A percentile compares a stretch with the other conserved stretches of the same genome.
phyloP scores from a whole-genome alignment of 148 eudicot species.

The Silene conica region DNA sequence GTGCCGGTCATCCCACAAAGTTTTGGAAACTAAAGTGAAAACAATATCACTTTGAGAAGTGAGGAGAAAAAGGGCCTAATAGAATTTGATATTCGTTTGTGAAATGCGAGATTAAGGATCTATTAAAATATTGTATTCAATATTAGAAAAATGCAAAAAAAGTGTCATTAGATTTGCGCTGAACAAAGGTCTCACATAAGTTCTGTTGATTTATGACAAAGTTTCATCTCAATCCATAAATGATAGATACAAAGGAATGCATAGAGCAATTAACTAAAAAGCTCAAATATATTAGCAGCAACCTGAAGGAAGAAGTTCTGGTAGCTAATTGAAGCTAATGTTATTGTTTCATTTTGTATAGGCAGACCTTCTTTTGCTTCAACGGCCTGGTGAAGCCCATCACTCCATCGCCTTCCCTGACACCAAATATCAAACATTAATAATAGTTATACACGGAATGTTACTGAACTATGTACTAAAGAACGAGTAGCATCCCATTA shows the following conservation, averaged over 20 bases:
- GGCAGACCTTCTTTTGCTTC: conserved; percentile 98
- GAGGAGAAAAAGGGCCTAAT: not conserved
- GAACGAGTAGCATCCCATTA: conserved; percentile 1
- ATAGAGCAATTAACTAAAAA: conserved; percentile 12
- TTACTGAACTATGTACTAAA: not conserved
- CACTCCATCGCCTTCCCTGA: conserved; percentile 99
- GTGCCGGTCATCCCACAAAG: conserved; percentile 99
- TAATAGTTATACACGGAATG: not conserved
- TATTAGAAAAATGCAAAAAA: too few relatives aligned
- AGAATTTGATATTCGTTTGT: too few relatives aligned
- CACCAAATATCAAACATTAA: conserved; percentile 9
- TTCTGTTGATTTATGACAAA: not conserved
- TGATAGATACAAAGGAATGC: not conserved
- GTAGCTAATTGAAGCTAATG: conserved; percentile 97
- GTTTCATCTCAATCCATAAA: not conserved
- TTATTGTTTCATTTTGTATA: conserved; percentile 94
- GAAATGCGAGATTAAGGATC: too few relatives aligned
- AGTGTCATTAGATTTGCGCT: not conserved
- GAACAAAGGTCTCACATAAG: not conserved
- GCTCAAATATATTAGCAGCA: conserved; percentile 19
- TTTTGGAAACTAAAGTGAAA: conserved; percentile 72
- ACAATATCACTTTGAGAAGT: conserved; percentile 21
- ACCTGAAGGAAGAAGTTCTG: conserved; percentile 99
- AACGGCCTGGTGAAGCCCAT: conserved; percentile 99
- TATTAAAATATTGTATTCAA: not conserved